These are phyloP conservation scores for Tricholoma flavovirens DNA, from an alignment of 768 basidiomycete species.

Conservation along the genomic window DNA sequence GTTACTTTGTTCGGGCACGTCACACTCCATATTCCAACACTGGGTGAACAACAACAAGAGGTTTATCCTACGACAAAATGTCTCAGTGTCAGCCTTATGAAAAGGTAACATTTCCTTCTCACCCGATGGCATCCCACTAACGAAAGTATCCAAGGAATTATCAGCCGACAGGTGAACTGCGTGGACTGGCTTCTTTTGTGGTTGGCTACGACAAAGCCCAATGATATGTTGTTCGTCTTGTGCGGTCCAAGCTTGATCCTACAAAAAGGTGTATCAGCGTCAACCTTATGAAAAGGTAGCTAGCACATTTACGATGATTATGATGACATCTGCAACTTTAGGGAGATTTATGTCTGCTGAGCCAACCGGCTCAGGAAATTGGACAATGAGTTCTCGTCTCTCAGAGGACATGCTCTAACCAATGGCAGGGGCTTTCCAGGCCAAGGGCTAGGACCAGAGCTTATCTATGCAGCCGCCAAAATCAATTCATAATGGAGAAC, in stretches of 20 bases:
- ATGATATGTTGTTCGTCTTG: conserved; percentile 23
- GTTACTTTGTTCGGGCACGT: too few relatives aligned
- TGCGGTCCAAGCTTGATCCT: conserved; percentile 27
- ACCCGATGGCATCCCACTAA: conserved; percentile 15
- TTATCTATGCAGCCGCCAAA: too few relatives aligned
- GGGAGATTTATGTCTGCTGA: conserved; percentile 13
- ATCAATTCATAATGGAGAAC: too few relatives aligned
- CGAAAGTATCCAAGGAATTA: conserved; percentile 19
- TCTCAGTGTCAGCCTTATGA: too few relatives aligned
- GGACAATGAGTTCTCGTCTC: conserved; percentile 7
- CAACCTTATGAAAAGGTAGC: too few relatives aligned
- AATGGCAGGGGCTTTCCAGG: conserved; percentile 8
- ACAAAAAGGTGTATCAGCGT: neutral
- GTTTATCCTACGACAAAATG: too few relatives aligned
- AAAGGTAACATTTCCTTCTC: conserved; percentile 23
- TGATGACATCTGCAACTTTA: conserved; percentile 3
- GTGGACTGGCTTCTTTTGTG: conserved; percentile 17
- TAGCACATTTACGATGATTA: conserved; percentile 14
- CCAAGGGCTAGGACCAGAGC: conserved; percentile 3
- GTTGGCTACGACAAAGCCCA: conserved; percentile 22
- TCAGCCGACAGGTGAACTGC: conserved; percentile 18
- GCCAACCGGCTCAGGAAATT: conserved; percentile 11
- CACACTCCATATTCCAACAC: too few relatives aligned
- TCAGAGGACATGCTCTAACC: conserved; percentile 11
- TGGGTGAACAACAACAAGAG: too few relatives aligned